phyloP scores from a whole-genome alignment of 495 filamentous ascomycete genomes.

The Podospora appendiculata region DNA sequence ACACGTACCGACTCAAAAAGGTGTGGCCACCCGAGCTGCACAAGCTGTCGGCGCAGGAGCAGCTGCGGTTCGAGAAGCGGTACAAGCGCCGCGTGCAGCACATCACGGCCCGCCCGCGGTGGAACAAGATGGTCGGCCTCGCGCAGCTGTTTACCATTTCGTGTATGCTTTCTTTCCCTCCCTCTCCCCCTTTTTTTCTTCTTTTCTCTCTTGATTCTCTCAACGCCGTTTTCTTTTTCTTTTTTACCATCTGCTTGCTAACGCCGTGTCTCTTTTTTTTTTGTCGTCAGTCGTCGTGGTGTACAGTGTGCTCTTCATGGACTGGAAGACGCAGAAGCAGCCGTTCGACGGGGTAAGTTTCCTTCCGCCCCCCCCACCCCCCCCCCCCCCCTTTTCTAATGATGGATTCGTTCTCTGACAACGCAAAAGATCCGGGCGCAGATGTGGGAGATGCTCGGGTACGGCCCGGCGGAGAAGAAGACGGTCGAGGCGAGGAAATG shows the following conservation, averaged over 20 bases:
- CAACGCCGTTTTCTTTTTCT: neutral
- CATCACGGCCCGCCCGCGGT: constrained; percentile 65
- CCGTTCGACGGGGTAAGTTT: constrained; percentile 52
- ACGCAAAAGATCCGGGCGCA: neutral
- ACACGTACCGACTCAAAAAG: constrained; percentile 55
- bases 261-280: neutral
- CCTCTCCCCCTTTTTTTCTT: constrained; percentile 23
- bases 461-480: neutral
- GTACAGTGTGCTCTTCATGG: constrained; percentile 73
- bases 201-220: neutral
- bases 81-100: constrained; percentile 63
- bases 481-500: neutral
- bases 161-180: constrained; percentile 55
- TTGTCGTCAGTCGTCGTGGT: constrained; percentile 48
- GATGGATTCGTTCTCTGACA: neutral
- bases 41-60: constrained; percentile 69
- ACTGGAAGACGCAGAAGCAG: constrained; percentile 54
- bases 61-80: constrained; percentile 75
- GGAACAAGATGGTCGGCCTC: constrained; percentile 64
- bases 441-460: neutral
- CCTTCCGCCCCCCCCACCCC: neutral
- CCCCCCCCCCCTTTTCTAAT: neutral
- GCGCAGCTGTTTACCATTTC: constrained; percentile 59
- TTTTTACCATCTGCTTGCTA: neutral
- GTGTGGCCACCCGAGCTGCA: constrained; percentile 90